These are phyloP conservation scores for Calonectria hongkongensis DNA, from an alignment of 2,329 filamentous ascomycete species.

Conservation along the genomic window DNA sequence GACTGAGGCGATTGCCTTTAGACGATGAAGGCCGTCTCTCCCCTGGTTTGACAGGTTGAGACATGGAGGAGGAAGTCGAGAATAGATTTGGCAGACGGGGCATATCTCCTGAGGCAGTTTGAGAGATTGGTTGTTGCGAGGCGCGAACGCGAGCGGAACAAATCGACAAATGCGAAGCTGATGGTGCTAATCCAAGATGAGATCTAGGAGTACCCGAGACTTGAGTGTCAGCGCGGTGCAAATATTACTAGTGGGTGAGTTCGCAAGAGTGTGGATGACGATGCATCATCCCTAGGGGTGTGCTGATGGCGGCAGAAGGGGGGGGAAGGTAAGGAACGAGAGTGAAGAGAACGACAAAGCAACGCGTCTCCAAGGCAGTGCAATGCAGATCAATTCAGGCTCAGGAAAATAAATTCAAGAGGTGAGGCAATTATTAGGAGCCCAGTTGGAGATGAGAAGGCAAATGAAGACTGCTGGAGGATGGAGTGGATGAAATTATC, in stretches of 20 bases:
- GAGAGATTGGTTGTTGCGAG: conserved; percentile 1
- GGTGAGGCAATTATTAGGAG: conserved; percentile 15
- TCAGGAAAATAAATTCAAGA: conserved; percentile 16
- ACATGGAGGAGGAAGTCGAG: conserved; percentile 69
- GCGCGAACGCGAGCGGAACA: conserved; percentile 11
- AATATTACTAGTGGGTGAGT: conserved; percentile 32
- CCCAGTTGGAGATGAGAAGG: conserved; percentile 23
- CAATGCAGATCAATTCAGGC: conserved; percentile 27
- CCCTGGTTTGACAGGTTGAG: conserved; percentile 68
- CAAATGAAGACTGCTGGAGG: conserved; percentile 6
- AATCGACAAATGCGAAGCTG: conserved; percentile 2
- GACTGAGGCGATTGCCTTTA: conserved; percentile 85
- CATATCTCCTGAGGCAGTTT: conserved; percentile 66
- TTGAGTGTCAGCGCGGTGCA: conserved; percentile 37
- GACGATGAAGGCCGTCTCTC: conserved; percentile 77
- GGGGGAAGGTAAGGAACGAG: conserved; percentile 22
- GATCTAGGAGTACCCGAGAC: conserved; percentile 35
- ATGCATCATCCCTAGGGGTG: conserved; percentile 34
- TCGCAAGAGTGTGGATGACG: conserved; percentile 25
- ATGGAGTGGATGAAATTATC: conserved; percentile 34
- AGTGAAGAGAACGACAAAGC: conserved; percentile 22
- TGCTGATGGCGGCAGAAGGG: not conserved
- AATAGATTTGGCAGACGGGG: conserved; percentile 78
- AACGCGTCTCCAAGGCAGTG: conserved; percentile 26
- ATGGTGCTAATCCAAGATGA: conserved; percentile 18